These are phyloP conservation scores for Coniella lustricola DNA, from an alignment of 2,329 filamentous ascomycete genomes.

Conservation along the genomic window DNA sequence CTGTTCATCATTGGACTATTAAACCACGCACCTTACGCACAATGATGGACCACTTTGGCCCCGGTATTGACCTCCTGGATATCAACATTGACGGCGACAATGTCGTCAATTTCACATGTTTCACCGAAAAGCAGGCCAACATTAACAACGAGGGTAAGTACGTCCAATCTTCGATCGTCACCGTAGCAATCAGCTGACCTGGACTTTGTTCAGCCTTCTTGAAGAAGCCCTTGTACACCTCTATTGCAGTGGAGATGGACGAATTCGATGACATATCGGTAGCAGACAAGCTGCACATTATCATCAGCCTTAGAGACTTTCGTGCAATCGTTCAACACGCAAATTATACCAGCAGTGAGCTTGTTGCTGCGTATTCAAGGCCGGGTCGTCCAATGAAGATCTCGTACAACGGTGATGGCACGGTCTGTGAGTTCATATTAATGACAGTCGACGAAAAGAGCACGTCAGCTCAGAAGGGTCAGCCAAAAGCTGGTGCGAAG, in stretches of 20 bases:
- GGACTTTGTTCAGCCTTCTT: slow-evolving; percentile 54
- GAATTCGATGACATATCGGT: slow-evolving; percentile 72
- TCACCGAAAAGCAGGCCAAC: slow-evolving; percentile 70
- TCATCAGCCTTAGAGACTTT: slow-evolving; percentile 78
- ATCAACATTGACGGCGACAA: slow-evolving; percentile 68
- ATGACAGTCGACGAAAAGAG: slow-evolving; percentile 70
- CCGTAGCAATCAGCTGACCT: slow-evolving; percentile 15
- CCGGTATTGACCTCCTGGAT: slow-evolving; percentile 73
- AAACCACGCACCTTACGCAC: slow-evolving; percentile 64
- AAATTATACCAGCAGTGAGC: slow-evolving; percentile 57
- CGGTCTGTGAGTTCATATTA: slow-evolving; percentile 69
- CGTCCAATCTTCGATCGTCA: neutral
- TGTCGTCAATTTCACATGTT: slow-evolving; percentile 70
- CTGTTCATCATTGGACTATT: slow-evolving; percentile 65
- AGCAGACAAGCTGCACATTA: slow-evolving; percentile 68
- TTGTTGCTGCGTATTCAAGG: slow-evolving; percentile 63
- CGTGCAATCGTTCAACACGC: slow-evolving; percentile 72
- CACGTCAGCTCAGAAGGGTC: slow-evolving; percentile 41
- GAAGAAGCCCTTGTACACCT: slow-evolving; percentile 74
- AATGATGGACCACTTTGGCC: slow-evolving; percentile 73
- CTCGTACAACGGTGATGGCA: slow-evolving; percentile 59
- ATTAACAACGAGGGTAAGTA: slow-evolving; percentile 46
- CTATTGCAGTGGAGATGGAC: slow-evolving; percentile 66
- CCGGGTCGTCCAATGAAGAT: slow-evolving; percentile 68
- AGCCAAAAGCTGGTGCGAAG: slow-evolving; percentile 31